Percentiles rank a stretch among this genome's conserved stretches.
Evolutionary conservation across 768 basidiomycete genomes (phyloP).

Genomic region (Tylopilus sp.): DNA sequence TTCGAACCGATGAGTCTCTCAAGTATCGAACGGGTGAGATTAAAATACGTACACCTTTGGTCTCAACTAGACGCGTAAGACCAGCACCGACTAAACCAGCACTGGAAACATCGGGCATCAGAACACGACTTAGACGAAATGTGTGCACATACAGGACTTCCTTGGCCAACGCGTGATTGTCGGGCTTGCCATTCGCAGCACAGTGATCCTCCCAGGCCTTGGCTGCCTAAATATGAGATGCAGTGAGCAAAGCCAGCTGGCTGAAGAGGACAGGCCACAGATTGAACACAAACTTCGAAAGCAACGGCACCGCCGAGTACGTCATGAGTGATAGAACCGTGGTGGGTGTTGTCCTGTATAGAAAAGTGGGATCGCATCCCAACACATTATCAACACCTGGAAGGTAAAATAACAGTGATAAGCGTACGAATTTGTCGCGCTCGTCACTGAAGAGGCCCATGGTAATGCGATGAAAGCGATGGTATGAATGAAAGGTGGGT

Average conservation of each 20-base stretch:
- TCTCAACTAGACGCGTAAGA: slow-evolving; percentile 7
- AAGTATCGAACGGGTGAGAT: too few species aligned
- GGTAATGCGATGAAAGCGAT: background rate
- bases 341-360: background rate
- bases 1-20: background rate
- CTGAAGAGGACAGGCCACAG: background rate
- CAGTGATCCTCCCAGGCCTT: slow-evolving; percentile 18
- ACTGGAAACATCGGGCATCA: slow-evolving; percentile 1
- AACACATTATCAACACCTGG: background rate
- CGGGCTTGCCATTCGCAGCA: slow-evolving; percentile 13
- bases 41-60: slow-evolving; percentile 17
- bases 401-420: background rate
- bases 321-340: slow-evolving; percentile 11
- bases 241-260: background rate
- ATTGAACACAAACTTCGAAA: slow-evolving; percentile 12
- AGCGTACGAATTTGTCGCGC: slow-evolving; percentile 8
- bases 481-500: background rate
- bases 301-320: slow-evolving; percentile 14
- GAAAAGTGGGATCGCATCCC: background rate
- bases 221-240: slow-evolving; percentile 7
- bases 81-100: slow-evolving; percentile 11
- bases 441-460: slow-evolving; percentile 6
- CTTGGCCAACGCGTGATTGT: slow-evolving; percentile 20
- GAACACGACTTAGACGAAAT: background rate
- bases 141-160: slow-evolving; percentile 15